Percentiles rank a stretch among this genome's conserved stretches.
These are phyloP conservation scores for Rhodosporidiobolus sp. DNA, from an alignment of 768 basidiomycete genomes.

Conservation along the genomic window DNA sequence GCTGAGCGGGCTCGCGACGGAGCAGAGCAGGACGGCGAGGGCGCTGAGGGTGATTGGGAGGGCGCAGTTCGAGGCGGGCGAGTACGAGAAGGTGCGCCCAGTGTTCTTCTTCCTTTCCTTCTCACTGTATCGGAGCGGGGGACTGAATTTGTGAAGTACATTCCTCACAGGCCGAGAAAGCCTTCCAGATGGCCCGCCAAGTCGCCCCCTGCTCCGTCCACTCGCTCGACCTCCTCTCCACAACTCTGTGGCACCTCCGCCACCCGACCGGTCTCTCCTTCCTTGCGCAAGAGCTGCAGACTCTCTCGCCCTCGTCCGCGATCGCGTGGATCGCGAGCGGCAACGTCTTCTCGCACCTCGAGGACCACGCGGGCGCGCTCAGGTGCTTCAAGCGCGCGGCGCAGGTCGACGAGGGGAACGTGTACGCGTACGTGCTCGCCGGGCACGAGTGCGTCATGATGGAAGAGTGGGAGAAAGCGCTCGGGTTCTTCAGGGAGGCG, in stretches of 20 bases:
- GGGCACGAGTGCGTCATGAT: conserved; percentile 90
- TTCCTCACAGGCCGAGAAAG: conserved; percentile 71
- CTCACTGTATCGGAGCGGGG: neutral
- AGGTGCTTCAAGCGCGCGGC: conserved; percentile 90
- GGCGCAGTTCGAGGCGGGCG: conserved; percentile 82
- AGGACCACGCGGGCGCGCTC: conserved; percentile 87
- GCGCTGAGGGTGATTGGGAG: conserved; percentile 78
- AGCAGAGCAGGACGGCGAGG: conserved; percentile 70
- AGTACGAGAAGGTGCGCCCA: conserved; percentile 78
- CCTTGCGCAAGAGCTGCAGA: conserved; percentile 86
- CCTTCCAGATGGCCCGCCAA: conserved; percentile 74
- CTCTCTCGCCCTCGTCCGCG: conserved; percentile 73
- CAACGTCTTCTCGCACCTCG: conserved; percentile 80
- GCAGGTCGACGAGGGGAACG: conserved; percentile 57
- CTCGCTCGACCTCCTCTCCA: conserved; percentile 96
- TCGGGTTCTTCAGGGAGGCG: conserved; percentile 86
- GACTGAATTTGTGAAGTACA: neutral
- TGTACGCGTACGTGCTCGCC: conserved; percentile 92
- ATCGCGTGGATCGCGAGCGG: conserved; percentile 96
- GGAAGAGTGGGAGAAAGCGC: conserved; percentile 88
- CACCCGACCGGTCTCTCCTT: conserved; percentile 79
- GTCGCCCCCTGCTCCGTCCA: conserved; percentile 83
- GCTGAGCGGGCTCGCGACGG: conserved; percentile 69
- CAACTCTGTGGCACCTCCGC: conserved; percentile 90
- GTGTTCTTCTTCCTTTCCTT: neutral